A percentile compares a stretch with the other conserved stretches of the same genome.
These are phyloP conservation scores for Sporobolus alterniflorus DNA, from an alignment of 202 grass and related monocot genomes.

Conservation along the genomic window DNA sequence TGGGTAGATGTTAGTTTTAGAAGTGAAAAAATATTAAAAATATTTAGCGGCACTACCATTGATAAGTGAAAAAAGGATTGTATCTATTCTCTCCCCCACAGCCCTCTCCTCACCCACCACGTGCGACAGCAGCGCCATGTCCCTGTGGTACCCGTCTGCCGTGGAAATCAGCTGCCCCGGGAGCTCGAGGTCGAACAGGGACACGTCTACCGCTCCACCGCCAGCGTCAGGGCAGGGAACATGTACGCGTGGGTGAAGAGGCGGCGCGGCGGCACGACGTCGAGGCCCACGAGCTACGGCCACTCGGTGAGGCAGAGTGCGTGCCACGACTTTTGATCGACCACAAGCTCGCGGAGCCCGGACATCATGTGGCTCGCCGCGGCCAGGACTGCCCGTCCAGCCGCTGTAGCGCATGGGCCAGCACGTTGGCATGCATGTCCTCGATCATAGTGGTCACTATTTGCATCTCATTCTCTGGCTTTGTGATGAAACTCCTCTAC, in stretches of 20 bases:
- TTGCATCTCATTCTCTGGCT: too few species aligned
- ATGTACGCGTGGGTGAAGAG: conserved; percentile 75
- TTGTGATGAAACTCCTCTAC: too few species aligned
- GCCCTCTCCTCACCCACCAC: too few species aligned
- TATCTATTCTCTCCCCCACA: too few species aligned
- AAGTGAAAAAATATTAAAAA: too few species aligned
- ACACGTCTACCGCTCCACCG: too few species aligned
- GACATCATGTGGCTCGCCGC: conserved; percentile 58
- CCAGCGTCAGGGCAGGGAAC: conserved; percentile 39
- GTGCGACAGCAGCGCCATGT: conserved; percentile 55
- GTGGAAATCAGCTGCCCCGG: conserved; percentile 59
- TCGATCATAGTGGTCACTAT: conserved; percentile 61
- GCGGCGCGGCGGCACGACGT: conserved; percentile 10
- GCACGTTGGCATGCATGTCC: conserved; percentile 75
- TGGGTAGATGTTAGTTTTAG: too few species aligned
- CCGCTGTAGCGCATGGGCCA: conserved; percentile 52
- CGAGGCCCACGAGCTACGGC: conserved; percentile 56
- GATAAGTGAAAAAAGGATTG: too few species aligned
- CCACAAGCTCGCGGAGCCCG: conserved; percentile 55
- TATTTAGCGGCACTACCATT: too few species aligned
- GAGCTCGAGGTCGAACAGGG: neutral
- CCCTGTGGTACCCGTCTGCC: conserved; percentile 56
- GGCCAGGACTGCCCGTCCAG: conserved; percentile 75
- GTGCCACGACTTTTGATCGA: conserved; percentile 58
- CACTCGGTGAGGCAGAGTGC: conserved; percentile 76